Evolutionary conservation across 495 filamentous ascomycete species (phyloP).

Genomic region (Cladorrhinum samala): DNA sequence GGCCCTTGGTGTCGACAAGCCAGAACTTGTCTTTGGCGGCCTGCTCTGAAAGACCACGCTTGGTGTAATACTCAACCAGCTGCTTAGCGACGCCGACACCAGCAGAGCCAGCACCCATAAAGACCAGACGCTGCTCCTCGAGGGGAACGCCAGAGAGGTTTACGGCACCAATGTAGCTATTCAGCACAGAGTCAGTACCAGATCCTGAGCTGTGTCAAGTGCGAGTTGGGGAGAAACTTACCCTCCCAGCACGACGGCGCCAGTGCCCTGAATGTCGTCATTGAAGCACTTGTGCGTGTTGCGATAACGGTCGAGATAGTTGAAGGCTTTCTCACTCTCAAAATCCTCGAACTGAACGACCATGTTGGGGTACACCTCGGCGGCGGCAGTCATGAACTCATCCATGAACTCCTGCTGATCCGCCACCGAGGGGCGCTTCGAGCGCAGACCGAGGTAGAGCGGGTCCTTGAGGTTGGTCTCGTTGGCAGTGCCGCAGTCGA

Average conservation of each 20-base stretch:
- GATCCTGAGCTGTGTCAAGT: background rate
- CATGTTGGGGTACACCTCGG: conserved; percentile 84
- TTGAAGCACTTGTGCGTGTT: conserved; percentile 93
- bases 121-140: conserved; percentile 88
- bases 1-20: conserved; percentile 94
- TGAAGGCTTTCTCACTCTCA: conserved; percentile 89
- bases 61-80: conserved; percentile 91
- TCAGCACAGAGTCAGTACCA: background rate
- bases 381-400: conserved; percentile 90
- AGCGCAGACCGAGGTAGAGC: conserved; percentile 84
- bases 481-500: conserved; percentile 91
- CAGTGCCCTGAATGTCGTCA: conserved; percentile 97
- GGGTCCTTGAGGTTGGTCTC: conserved; percentile 83
- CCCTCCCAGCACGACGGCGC: conserved; percentile 88
- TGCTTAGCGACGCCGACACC: conserved; percentile 97
- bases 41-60: conserved; percentile 86
- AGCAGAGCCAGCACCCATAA: conserved; percentile 91
- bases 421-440: conserved; percentile 69
- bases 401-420: conserved; percentile 93
- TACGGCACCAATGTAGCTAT: conserved; percentile 81
- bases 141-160: conserved; percentile 79
- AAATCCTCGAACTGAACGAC: conserved; percentile 98
- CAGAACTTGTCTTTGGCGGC: conserved; percentile 88
- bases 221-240: conserved; percentile 29
- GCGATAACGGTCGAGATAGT: conserved; percentile 82